phyloP scores from a whole-genome alignment of 495 filamentous ascomycete species.

The Gamarada debralockiae region DNA sequence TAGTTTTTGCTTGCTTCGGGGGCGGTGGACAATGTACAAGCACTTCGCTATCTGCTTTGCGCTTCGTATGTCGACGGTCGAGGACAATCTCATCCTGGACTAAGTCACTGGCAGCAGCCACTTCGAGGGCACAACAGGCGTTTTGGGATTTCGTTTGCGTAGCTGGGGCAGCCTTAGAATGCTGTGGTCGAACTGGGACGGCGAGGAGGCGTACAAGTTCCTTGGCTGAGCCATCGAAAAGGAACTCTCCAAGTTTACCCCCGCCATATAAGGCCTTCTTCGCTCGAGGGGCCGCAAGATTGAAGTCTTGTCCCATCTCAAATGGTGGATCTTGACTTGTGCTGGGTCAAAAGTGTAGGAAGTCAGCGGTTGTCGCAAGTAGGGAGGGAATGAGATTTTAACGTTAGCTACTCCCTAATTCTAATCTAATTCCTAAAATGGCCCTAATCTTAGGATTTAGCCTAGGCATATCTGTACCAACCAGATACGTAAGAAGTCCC shows the following conservation, averaged over 20 bases:
- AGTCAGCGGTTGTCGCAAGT: too few relatives aligned
- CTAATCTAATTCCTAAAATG: too few relatives aligned
- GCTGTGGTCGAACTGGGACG: background rate
- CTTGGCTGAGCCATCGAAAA: background rate
- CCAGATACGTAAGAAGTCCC: too few relatives aligned
- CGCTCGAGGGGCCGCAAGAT: too few relatives aligned
- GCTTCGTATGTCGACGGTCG: background rate
- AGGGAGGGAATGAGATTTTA: too few relatives aligned
- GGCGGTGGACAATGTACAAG: background rate
- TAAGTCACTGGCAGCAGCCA: background rate
- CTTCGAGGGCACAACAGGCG: background rate
- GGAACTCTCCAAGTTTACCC: background rate
- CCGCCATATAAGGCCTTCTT: background rate
- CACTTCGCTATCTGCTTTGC: background rate
- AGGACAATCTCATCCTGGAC: background rate
- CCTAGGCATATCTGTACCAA: too few relatives aligned
- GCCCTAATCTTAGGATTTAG: too few relatives aligned
- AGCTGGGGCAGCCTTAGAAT: background rate
- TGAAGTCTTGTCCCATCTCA: too few relatives aligned
- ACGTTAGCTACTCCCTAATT: too few relatives aligned
- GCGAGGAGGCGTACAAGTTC: background rate
- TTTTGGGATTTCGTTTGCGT: background rate
- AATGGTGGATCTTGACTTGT: too few relatives aligned
- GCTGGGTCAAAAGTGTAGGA: too few relatives aligned
- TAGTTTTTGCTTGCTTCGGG: background rate